Percentiles rank a stretch among this genome's conserved stretches.
Evolutionary conservation across 495 filamentous ascomycete genomes (phyloP).

Genomic region (Aspergillus conjunctus): DNA sequence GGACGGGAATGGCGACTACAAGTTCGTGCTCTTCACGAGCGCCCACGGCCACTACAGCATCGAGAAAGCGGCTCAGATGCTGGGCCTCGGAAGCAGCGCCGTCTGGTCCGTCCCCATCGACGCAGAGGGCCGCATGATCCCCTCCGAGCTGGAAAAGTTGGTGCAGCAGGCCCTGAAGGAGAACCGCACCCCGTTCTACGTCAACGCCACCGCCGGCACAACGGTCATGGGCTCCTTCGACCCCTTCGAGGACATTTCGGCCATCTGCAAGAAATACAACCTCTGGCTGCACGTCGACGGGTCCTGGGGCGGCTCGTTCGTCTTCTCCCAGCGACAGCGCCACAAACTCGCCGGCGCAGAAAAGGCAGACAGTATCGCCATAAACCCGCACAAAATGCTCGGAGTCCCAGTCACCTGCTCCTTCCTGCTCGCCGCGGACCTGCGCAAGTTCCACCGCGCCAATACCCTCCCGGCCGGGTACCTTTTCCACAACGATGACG

Average conservation of each 20-base stretch:
- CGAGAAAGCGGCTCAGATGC: conserved; percentile 89
- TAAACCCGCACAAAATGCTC: conserved; percentile 98
- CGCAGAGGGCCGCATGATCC: conserved; percentile 67
- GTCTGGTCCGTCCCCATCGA: conserved; percentile 80
- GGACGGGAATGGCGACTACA: conserved; percentile 62
- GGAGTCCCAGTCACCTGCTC: conserved; percentile 88
- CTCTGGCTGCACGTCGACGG: conserved; percentile 93
- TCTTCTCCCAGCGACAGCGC: conserved; percentile 69
- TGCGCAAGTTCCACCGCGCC: conserved; percentile 72
- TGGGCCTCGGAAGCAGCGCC: conserved; percentile 73
- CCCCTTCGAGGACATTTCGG: conserved; percentile 70
- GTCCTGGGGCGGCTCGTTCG: conserved; percentile 83
- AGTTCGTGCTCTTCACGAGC: conserved; percentile 85
- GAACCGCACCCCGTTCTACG: conserved; percentile 84
- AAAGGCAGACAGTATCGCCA: conserved; percentile 74
- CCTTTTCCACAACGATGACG: conserved; percentile 69
- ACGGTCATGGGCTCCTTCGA: conserved; percentile 92
- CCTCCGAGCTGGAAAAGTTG: conserved; percentile 60
- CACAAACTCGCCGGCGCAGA: conserved; percentile 68
- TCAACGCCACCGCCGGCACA: conserved; percentile 93
- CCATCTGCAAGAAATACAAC: conserved; percentile 67
- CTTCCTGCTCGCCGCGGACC: conserved; percentile 78
- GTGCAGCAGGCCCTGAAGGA: conserved; percentile 59
- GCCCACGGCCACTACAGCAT: conserved; percentile 90
- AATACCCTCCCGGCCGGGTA: conserved; percentile 89